Percentiles rank a stretch among this genome's conserved stretches.
These are phyloP conservation scores for Boletus patriciae DNA, from an alignment of 768 basidiomycete species.

Conservation along the genomic window DNA sequence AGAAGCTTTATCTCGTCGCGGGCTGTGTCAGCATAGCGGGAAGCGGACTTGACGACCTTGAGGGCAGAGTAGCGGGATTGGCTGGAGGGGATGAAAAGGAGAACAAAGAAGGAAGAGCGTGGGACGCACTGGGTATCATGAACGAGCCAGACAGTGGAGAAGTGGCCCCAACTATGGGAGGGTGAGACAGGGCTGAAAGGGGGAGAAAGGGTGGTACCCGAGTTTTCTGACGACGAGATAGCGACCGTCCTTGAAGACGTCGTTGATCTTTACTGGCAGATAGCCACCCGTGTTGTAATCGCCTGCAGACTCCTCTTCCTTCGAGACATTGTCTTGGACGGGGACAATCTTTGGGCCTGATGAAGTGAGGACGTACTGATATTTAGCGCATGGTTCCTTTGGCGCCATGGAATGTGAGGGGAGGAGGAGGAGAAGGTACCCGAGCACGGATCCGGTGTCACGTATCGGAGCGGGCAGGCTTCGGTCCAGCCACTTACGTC, in stretches of 20 bases:
- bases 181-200: conserved; percentile 3
- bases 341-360: conserved; percentile 69
- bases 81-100: conserved; percentile 40
- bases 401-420: conserved; percentile 52
- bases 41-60: conserved; percentile 94
- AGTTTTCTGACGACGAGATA: conserved; percentile 90
- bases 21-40: conserved; percentile 94
- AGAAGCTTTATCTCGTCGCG: conserved; percentile 95
- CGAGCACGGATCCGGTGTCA: conserved; percentile 22
- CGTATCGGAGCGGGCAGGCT: conserved; percentile 15
- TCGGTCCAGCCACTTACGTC: background rate
- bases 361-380: conserved; percentile 72
- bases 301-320: conserved; percentile 81
- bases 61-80: conserved; percentile 79
- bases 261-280: conserved; percentile 76
- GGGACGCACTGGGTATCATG: conserved; percentile 68
- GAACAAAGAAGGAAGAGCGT: conserved; percentile 4
- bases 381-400: conserved; percentile 65
- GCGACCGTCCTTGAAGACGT: conserved; percentile 79
- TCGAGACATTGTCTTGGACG: conserved; percentile 60
- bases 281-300: conserved; percentile 84
- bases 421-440: conserved; percentile 1
- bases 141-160: conserved; percentile 92
- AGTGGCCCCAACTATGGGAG: conserved; percentile 81
- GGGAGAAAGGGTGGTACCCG: conserved; percentile 50